Conservation (phyloP, 139 green algal genomes). For the Chlorella sp. region DNA sequence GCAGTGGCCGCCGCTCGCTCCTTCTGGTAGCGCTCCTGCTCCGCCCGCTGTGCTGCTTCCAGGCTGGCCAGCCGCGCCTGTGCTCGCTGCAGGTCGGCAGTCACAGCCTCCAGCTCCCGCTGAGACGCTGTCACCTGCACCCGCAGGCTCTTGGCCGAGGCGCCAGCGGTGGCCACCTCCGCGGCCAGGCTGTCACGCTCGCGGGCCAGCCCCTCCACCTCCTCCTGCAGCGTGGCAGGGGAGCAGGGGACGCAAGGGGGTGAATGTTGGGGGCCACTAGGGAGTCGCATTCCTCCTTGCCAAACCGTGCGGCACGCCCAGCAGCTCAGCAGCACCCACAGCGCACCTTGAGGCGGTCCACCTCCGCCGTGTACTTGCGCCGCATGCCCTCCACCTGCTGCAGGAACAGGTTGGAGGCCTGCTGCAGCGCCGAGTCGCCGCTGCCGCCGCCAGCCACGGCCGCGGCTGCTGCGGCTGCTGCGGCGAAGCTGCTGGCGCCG, state of each 20-base stretch:
- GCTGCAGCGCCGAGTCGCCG: conserved; percentile 45
- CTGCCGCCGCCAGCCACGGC: neutral
- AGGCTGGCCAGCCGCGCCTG: conserved; percentile 34
- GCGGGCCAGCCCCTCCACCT: conserved; percentile 20
- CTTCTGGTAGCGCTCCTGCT: conserved; percentile 31
- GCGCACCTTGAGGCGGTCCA: conserved; percentile 47
- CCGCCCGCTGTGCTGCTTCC: conserved; percentile 31
- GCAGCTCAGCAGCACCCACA: neutral
- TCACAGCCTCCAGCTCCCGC: conserved; percentile 30
- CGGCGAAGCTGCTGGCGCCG: neutral
- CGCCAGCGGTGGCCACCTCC: conserved; percentile 20
- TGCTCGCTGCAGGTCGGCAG: conserved; percentile 38
- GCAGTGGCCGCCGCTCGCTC: conserved; percentile 24
- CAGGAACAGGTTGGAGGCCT: conserved; percentile 50
- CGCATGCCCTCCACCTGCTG: conserved; percentile 52
- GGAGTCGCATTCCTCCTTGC: no score
- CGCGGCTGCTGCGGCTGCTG: neutral
- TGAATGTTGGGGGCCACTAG: no score
- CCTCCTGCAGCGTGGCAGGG: neutral
- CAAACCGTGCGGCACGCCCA: no score
- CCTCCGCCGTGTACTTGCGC: conserved; percentile 47
- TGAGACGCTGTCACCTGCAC: neutral
- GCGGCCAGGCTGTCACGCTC: conserved; percentile 36
- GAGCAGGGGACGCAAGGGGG: no score
- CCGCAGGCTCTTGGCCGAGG: neutral